phyloP scores from a whole-genome alignment of 2,329 filamentous ascomycete genomes.

The Paracoccidioides brasiliensis region DNA sequence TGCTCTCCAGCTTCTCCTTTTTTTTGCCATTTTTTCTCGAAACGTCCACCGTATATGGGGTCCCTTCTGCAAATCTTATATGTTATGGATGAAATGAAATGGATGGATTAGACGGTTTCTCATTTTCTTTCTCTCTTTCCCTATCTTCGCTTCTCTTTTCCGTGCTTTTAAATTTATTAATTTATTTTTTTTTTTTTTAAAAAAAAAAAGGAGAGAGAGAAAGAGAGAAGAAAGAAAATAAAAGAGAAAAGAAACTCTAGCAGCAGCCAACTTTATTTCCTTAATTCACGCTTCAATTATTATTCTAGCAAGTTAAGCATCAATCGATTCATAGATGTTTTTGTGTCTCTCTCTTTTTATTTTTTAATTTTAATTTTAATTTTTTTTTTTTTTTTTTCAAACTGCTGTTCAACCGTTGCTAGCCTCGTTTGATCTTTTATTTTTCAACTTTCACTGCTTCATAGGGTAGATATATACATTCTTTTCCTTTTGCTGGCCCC shows the following conservation, averaged over 20 bases:
- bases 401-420: no score
- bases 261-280: no score
- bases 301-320: no score
- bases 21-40: not conserved
- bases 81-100: not conserved
- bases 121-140: not conserved
- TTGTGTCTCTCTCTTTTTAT: not conserved
- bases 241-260: no score
- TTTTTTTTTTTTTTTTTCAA: not conserved
- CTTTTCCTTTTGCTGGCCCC: no score
- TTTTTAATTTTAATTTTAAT: no score
- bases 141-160: not conserved
- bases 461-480: no score
- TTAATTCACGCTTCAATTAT: no score
- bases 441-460: no score
- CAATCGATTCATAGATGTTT: not conserved
- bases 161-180: not conserved
- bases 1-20: not conserved
- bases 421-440: no score
- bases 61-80: not conserved
- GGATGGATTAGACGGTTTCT: slow-evolving; percentile 1
- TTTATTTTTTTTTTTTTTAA: not conserved
- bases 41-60: not conserved
- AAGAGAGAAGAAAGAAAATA: no score
- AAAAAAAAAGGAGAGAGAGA: not conserved